phyloP scores from a whole-genome alignment of 306 rosid genomes.

The Alnus glutinosa region DNA sequence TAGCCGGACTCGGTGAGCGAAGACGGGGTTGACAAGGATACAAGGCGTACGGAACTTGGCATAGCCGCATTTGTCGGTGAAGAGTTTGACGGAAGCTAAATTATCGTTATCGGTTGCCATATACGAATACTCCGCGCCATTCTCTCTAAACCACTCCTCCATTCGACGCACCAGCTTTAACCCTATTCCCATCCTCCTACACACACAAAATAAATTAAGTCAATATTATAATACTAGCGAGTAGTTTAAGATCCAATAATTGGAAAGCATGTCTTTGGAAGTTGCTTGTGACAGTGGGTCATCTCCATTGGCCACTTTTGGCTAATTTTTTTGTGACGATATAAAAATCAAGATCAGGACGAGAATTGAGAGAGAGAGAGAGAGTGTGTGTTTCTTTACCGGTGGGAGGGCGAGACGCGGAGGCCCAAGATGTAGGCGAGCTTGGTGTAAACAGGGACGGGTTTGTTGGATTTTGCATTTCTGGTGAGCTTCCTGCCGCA shows the following conservation, averaged over 20 bases:
- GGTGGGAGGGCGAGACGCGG: slow-evolving; percentile 81
- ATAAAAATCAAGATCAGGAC: not conserved
- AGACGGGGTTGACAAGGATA: slow-evolving; percentile 86
- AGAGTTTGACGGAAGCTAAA: slow-evolving; percentile 71
- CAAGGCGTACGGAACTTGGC: slow-evolving; percentile 82
- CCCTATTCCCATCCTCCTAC: slow-evolving; percentile 95
- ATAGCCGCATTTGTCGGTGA: slow-evolving; percentile 93
- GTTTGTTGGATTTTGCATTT: slow-evolving; percentile 37
- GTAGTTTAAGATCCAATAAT: slow-evolving; percentile 7
- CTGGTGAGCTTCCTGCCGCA: slow-evolving; percentile 69
- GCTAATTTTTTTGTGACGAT: not conserved
- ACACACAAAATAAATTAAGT: not conserved
- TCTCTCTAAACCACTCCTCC: slow-evolving; percentile 76
- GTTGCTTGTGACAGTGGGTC: slow-evolving; percentile 3
- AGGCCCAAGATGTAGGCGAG: slow-evolving; percentile 88
- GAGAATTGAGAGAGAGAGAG: too few species aligned
- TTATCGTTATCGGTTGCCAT: slow-evolving; percentile 92
- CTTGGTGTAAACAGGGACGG: slow-evolving; percentile 68
- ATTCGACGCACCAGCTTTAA: slow-evolving; percentile 55
- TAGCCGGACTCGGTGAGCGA: slow-evolving; percentile 53
- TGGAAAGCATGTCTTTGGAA: not conserved
- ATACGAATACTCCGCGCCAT: slow-evolving; percentile 85
- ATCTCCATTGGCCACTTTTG: not conserved
- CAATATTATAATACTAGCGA: not conserved
- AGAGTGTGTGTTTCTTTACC: slow-evolving; percentile 36